Base-by-base conservation (phyloP, 225 moss, liverwort and hornwort genomes). In the Polytrichum formosum region DNA sequence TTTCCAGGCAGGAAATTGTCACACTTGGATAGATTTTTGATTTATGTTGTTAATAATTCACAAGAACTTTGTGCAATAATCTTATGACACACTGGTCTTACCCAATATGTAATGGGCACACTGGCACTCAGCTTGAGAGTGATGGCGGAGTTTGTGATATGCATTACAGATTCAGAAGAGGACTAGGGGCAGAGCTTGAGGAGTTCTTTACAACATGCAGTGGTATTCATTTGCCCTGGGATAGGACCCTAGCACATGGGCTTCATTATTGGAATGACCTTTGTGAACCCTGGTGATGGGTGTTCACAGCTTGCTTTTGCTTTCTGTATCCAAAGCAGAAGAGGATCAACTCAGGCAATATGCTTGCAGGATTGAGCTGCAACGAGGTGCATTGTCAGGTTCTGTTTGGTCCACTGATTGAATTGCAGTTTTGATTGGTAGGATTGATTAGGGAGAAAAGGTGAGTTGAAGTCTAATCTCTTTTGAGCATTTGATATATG, bases 351-450 rank as follows among this genome's bases (percentile, higher is more conserved):
- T 73, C 69, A 26, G 56, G 37, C 68, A 76, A 65, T 73, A 64
- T 73, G 64, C 73, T 56, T 67, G 27, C 64, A 81, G 68, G 65
- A 70, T 70, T 75, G 67, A 62, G 67, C 70, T 79, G 66, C 31
- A 37, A 60, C 20, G 76, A 82, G 85, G 74, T 73, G 77, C 66
- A 82, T 79, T 75, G 82, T 85, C 74, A 72, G 77, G 46, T 77
- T 69, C 53, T 79, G 78, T 81, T 26, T 67, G 69, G 75, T 80
- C 67, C 69, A 61, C 67, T 70, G 54, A 26, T 46, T 53, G 46
- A 13, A 46, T 20, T 59, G 59, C 23, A 59, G 59, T 59, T n/a
- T 59, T 59, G 33, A 21, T 66, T 66, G 66, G 19, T 66, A 66
- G 66, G 66, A 66, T 28, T 33, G 65, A 28, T 20, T 26, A 28